A percentile compares a stretch with the other conserved stretches of the same genome.
These are phyloP conservation scores for Adansonia madagascariensis DNA, from an alignment of 441 rosid species.

Conservation along the genomic window DNA sequence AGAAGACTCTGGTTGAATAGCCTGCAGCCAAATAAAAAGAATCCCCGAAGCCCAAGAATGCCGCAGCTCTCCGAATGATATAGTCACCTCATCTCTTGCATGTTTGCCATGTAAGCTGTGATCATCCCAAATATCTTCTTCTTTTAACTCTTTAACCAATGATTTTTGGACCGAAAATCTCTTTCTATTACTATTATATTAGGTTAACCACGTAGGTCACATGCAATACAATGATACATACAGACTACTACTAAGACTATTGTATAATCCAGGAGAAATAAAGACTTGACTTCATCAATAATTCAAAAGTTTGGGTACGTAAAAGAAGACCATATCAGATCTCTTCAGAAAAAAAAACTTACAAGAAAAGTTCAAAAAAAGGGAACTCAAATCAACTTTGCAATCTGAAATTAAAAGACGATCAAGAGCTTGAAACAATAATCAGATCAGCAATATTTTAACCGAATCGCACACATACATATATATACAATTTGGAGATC, in stretches of 20 bases:
- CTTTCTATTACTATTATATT: neutral
- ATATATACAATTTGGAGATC: conserved; percentile 28
- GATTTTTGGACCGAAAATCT: neutral
- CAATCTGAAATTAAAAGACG: neutral
- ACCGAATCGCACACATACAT: conserved; percentile 34
- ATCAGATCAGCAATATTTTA: conserved; percentile 26
- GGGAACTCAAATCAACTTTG: neutral
- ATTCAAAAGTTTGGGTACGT: neutral
- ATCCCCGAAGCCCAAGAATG: neutral
- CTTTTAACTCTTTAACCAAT: neutral
- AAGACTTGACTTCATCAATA: neutral
- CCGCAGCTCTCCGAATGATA: neutral
- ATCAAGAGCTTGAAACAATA: conserved; percentile 19
- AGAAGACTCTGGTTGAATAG: too few species aligned
- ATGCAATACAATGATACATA: neutral
- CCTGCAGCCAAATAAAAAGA: neutral
- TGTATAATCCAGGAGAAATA: neutral
- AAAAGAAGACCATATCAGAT: neutral
- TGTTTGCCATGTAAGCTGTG: conserved; percentile 27
- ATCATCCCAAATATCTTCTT: neutral
- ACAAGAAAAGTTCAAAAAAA: neutral
- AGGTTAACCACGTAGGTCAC: neutral
- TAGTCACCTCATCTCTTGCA: conserved; percentile 28
- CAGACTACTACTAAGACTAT: neutral
- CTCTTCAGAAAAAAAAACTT: neutral